Base-by-base conservation (phyloP, 371 early-diverging fungal species). In the Rhizopus stolonifer region DNA sequence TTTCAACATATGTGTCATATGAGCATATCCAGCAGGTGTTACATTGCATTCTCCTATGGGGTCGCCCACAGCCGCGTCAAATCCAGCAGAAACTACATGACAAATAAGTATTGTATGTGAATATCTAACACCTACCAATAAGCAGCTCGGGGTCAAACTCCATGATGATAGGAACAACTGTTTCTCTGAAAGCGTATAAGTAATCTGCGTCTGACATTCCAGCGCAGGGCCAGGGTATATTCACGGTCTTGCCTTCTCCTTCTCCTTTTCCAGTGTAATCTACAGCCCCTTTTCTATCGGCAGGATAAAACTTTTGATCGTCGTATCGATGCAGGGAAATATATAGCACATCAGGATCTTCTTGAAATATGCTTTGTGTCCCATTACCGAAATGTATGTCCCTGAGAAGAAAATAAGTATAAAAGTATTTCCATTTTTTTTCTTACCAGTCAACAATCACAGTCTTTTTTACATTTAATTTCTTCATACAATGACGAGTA, bases 301-400 rank as follows among this genome's bases (percentile, higher is more conserved):
- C 57, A 2, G 96, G 96, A 66, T 90, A 94, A 53, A 94, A 94
- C 9, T 68, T 60, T 3, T 80, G 88, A 39, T 83, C 65, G 23
- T 93, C 93, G 64, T 84, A 88, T 13, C 95, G 80, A 71, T 96
- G 96, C 9, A 96, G 56, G 19, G 93, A 92, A 23, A 92, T 74
- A 55, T 90, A 95, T 2, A 94, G 69, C 0, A 94, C 90, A 56
- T 87, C 67, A 1, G 84, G 80, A 56, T 95, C 90, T 5, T 80
- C 60, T 50, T 81, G 79, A 54, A 95, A 95, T 2, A 83, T 80
- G 9, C 82, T 75, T 51, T 96, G 94, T 10, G 91, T 94, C 1
- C 96, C 96, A 59, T 96, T 96, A 70, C 80, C 96, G 62, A 95
- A 94, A 67, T 96, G 96, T n/a, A 95, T 76, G 59, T 96, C 95